A percentile compares a stretch with the other conserved stretches of the same genome.
Conservation (phyloP, 148 eudicot genomes). For the Silene uniflora region DNA sequence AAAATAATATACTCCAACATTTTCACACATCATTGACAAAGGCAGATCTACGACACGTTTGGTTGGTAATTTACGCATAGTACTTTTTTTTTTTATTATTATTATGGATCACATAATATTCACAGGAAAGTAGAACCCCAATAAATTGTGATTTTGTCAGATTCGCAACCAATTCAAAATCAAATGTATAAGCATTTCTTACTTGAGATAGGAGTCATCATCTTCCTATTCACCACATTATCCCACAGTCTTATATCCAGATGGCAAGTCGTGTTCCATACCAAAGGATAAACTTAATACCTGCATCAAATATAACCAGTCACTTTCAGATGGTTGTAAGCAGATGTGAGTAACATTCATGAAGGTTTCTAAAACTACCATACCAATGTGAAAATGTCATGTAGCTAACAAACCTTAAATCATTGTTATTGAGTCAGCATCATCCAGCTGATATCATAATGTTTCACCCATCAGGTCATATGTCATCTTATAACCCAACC, state of each 20-base stretch:
- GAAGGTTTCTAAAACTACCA: conserved; percentile 12
- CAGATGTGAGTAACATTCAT: conserved; percentile 19
- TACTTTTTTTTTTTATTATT: background rate
- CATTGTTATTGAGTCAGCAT: conserved; percentile 14
- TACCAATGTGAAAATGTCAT: conserved; percentile 20
- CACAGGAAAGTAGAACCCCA: background rate
- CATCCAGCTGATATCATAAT: conserved; percentile 25
- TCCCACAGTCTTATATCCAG: too few relatives aligned
- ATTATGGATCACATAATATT: background rate
- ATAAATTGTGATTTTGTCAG: background rate
- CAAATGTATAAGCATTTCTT: conserved; percentile 3
- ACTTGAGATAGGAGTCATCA: conserved; percentile 4
- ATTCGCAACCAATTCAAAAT: background rate
- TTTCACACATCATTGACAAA: conserved; percentile 1
- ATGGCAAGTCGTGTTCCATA: background rate
- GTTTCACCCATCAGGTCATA: conserved; percentile 23
- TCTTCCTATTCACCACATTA: too few relatives aligned
- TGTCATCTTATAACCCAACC: conserved; percentile 14
- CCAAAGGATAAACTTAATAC: background rate
- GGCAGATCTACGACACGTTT: background rate
- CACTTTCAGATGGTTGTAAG: conserved; percentile 7
- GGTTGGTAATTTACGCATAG: background rate
- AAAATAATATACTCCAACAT: background rate
- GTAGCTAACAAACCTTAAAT: conserved; percentile 15
- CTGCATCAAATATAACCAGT: background rate